Conservation (phyloP, 2,329 filamentous ascomycete species). For the Aurifilum marmelostoma region DNA sequence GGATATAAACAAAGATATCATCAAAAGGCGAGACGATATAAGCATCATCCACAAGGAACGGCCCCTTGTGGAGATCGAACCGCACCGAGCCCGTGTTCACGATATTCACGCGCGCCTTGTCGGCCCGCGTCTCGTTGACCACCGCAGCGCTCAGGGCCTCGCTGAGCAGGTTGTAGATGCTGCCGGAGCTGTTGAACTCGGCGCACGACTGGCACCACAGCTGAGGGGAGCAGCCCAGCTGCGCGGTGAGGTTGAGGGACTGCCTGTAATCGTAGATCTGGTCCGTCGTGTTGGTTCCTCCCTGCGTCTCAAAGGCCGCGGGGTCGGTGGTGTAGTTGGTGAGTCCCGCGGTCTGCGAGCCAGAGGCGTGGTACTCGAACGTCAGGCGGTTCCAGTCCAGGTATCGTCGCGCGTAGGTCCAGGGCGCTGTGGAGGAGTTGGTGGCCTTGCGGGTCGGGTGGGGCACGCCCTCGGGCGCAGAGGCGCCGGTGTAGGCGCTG, state of each 20-base stretch:
- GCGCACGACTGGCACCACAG: conserved; percentile 62
- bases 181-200: conserved; percentile 54
- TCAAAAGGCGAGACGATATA: conserved; percentile 61
- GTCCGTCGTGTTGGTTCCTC: conserved; percentile 30
- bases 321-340: conserved; percentile 19
- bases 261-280: conserved; percentile 48
- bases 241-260: conserved; percentile 55
- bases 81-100: conserved; percentile 64
- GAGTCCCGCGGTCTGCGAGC: conserved; percentile 29
- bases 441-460: conserved; percentile 46
- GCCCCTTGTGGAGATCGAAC: conserved; percentile 65
- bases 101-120: conserved; percentile 58
- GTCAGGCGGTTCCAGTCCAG: conserved; percentile 71
- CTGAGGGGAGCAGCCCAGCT: conserved; percentile 60
- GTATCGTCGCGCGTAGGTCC: conserved; percentile 61
- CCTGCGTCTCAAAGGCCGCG: conserved; percentile 30
- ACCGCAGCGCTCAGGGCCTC: conserved; percentile 56
- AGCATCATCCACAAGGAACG: conserved; percentile 58
- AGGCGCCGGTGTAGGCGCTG: conserved; percentile 44
- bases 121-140: conserved; percentile 53
- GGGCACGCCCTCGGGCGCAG: conserved; percentile 42
- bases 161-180: conserved; percentile 58
- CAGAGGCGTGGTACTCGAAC: conserved; percentile 64
- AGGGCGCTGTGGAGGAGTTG: conserved; percentile 42
- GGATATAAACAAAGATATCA: conserved; percentile 57